Evolutionary conservation across 2,329 filamentous ascomycete species (phyloP).

Genomic region (Pyrenophora seminiperda): DNA sequence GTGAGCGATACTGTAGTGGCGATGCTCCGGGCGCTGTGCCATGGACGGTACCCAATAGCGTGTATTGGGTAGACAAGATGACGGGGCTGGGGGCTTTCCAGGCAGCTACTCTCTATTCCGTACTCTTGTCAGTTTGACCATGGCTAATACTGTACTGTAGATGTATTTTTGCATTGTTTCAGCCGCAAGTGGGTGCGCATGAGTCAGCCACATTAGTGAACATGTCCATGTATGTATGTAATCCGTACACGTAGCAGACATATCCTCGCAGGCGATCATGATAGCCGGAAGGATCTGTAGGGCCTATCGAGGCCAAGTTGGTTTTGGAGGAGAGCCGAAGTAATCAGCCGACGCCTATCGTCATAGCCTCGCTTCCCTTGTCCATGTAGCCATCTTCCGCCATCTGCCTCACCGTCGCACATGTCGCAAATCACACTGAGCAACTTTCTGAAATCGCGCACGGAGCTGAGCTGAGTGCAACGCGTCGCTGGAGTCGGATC

Average conservation of each 20-base stretch:
- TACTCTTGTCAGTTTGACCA: slow-evolving; percentile 2
- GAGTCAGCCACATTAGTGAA: not conserved
- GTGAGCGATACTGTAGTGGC: too few species aligned
- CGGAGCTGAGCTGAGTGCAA: slow-evolving; percentile 14
- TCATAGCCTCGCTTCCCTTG: slow-evolving; percentile 18
- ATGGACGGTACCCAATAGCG: too few species aligned
- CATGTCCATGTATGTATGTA: too few species aligned
- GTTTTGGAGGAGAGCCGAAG: slow-evolving; percentile 27
- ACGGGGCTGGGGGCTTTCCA: too few species aligned
- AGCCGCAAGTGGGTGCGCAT: slow-evolving; percentile 2
- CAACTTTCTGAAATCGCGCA: slow-evolving; percentile 12
- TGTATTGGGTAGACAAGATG: too few species aligned
- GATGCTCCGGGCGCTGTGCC: too few species aligned
- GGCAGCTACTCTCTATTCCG: not conserved
- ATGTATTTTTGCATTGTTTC: slow-evolving; percentile 5
- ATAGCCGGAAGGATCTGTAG: not conserved
- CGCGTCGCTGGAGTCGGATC: slow-evolving; percentile 8
- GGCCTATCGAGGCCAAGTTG: not conserved
- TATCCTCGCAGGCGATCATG: slow-evolving; percentile 3
- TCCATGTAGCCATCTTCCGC: slow-evolving; percentile 13
- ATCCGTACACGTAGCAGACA: not conserved
- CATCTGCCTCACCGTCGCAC: slow-evolving; percentile 10
- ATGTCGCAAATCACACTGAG: slow-evolving; percentile 23
- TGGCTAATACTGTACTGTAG: not conserved
- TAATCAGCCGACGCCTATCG: slow-evolving; percentile 18